Base-by-base conservation (phyloP, 495 filamentous ascomycete species). In the Daldinia decipiens region DNA sequence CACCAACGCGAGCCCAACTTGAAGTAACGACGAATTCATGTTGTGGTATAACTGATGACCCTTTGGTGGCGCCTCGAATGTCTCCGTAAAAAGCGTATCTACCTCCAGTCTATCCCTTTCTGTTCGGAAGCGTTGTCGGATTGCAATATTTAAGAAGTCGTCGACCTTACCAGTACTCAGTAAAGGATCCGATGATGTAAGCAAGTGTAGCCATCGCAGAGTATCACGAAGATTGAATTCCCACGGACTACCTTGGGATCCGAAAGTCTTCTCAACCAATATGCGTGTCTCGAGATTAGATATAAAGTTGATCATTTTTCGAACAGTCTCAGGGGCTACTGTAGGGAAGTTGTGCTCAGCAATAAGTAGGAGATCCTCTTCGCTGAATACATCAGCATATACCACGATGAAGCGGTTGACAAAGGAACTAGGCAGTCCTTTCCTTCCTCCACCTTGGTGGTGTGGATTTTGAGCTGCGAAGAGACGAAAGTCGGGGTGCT, bases 401-500 rank as follows among this genome's bases (percentile, higher is more conserved):
- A 98, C 96, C 2, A 99, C 94, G 34, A 94, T 97, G 76, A 99
- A 99, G 51, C 96, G 91, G 78, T 99, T 97, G 45, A 98, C 94
- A 61, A 99, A 99, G 5, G 95, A 98, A 59, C 90, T 90, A 3
- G 96, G 96, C 61, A 99, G 82, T 11, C 96, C 96, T 81, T 99
- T 99, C 74, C 96, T 87, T 5, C 96, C 96, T 51, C 94, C 94
- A 59, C 96, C 96, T 78, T 98, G 96, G 75, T 96, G 92, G 80
- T 98, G 95, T 17, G 96, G 96, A 73, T 99, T 99, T 76, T 99
- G 96, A 0, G 96, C 93, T 19, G 96, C 96, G 76, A 99, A 99
- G 5, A 98, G 87, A 51, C 90, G 88, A 76, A 98, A 98, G 61
- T 96, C 82, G 0, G 93, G 90, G 77, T 98, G 94, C 24, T 92